Evolutionary conservation across 1,139 yeast genomes (phyloP).

Genomic region (Keqinozyma sinolaborantium): DNA sequence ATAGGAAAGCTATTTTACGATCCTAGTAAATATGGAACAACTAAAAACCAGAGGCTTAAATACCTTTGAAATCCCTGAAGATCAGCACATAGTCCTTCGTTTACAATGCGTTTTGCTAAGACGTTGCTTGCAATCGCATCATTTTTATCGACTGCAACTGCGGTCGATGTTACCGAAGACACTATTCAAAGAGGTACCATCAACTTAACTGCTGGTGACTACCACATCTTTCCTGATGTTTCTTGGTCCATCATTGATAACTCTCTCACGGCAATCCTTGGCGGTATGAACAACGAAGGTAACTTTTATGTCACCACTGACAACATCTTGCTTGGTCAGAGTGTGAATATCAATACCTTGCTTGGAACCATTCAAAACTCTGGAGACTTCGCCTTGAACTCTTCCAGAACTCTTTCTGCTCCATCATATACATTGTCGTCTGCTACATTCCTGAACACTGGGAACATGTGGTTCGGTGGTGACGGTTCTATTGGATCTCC

Average conservation of each 20-base stretch:
- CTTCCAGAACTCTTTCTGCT: constrained; percentile 13
- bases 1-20: no score
- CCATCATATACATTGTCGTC: constrained; percentile 19
- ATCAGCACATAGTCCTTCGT: background rate
- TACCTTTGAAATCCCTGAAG: no score
- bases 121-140: background rate
- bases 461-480: constrained; percentile 25
- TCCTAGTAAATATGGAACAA: no score
- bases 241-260: constrained; percentile 31
- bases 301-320: constrained; percentile 18
- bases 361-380: constrained; percentile 15
- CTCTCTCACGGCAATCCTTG: constrained; percentile 19
- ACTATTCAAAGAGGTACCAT: constrained; percentile 13
- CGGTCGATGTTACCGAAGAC: constrained; percentile 6
- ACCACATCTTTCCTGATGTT: constrained; percentile 15
- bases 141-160: background rate
- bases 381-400: constrained; percentile 22
- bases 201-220: constrained; percentile 7
- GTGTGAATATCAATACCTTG: constrained; percentile 7
- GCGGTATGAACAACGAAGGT: constrained; percentile 20
- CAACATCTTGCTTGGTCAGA: constrained; percentile 8
- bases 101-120: background rate
- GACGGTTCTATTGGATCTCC: constrained; percentile 18
- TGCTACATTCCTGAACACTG: constrained; percentile 21
- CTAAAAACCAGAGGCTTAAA: no score